phyloP scores from a whole-genome alignment of 805 yeast genomes.

The Candida pseudoglaebosa region DNA sequence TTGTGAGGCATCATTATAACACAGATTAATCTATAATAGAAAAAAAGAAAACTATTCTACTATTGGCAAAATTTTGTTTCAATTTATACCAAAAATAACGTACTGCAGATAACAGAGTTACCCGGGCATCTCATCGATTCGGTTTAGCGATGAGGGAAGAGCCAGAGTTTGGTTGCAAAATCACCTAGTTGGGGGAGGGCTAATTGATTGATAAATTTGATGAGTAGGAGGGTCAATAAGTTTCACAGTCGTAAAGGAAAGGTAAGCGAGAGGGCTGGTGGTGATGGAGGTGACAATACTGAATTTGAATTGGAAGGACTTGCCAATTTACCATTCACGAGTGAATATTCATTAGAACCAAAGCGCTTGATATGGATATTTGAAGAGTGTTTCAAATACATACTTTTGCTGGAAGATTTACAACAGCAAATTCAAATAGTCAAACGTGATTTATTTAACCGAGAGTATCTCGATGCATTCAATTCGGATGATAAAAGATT shows the following conservation, averaged over 20 bases:
- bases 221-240: conserved; percentile 32
- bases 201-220: too few relatives aligned
- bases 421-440: conserved; percentile 57
- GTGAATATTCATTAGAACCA: conserved; percentile 30
- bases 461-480: conserved; percentile 73
- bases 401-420: conserved; percentile 33
- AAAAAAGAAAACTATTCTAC: conserved; percentile 6
- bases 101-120: conserved; percentile 5
- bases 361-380: conserved; percentile 35
- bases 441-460: conserved; percentile 61
- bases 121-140: conserved; percentile 7
- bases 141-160: background rate
- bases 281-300: background rate
- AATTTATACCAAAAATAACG: conserved; percentile 6
- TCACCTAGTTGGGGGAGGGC: too few relatives aligned
- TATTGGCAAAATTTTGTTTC: background rate
- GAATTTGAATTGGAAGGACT: background rate
- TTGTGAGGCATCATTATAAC: conserved; percentile 45
- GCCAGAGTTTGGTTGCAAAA: background rate
- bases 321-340: conserved; percentile 27
- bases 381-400: conserved; percentile 25
- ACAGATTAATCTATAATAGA: conserved; percentile 48
- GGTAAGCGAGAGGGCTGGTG: background rate
- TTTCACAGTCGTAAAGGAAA: conserved; percentile 19
- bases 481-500: conserved; percentile 55